phyloP scores from a whole-genome alignment of 2,329 filamentous ascomycete species.

The Plectosphaerella cucumerina region DNA sequence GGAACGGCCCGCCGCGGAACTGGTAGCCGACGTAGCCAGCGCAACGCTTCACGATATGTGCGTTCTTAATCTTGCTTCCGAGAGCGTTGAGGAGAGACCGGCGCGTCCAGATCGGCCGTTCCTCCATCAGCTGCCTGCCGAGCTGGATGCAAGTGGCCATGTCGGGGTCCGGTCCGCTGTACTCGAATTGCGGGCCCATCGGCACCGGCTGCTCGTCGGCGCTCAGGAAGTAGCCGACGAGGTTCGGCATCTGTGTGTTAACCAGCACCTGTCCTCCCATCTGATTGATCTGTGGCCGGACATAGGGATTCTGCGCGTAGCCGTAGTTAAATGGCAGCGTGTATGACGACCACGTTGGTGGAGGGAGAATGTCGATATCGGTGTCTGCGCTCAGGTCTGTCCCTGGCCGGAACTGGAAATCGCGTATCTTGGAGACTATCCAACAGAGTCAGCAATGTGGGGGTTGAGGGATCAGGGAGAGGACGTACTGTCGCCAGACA shows the following conservation, averaged over 20 bases:
- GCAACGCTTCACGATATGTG: constrained; percentile 64
- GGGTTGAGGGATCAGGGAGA: neutral
- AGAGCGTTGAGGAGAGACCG: constrained; percentile 76
- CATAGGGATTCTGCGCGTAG: constrained; percentile 82
- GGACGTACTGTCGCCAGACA: constrained; percentile 63
- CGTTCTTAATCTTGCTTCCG: constrained; percentile 42
- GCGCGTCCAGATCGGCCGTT: constrained; percentile 82
- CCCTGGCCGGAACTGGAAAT: constrained; percentile 59
- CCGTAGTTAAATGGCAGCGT: constrained; percentile 72
- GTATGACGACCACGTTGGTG: constrained; percentile 72
- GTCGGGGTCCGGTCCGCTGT: constrained; percentile 54
- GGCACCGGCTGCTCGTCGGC: constrained; percentile 59
- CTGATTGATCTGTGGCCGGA: constrained; percentile 57
- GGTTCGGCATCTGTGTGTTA: constrained; percentile 57
- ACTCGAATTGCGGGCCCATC: constrained; percentile 55
- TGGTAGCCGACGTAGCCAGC: constrained; percentile 86
- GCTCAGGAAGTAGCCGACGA: constrained; percentile 55
- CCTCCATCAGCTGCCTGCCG: constrained; percentile 61
- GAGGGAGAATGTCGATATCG: constrained; percentile 74
- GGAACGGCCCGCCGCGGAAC: constrained; percentile 89
- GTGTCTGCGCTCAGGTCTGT: constrained; percentile 52
- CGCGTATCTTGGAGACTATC: constrained; percentile 36
- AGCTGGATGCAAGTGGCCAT: constrained; percentile 61
- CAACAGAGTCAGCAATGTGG: neutral
- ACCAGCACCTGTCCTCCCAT: constrained; percentile 47